Evolutionary conservation across 805 yeast genomes (phyloP).

Genomic region (Kluyveromyces nonfermentans): DNA sequence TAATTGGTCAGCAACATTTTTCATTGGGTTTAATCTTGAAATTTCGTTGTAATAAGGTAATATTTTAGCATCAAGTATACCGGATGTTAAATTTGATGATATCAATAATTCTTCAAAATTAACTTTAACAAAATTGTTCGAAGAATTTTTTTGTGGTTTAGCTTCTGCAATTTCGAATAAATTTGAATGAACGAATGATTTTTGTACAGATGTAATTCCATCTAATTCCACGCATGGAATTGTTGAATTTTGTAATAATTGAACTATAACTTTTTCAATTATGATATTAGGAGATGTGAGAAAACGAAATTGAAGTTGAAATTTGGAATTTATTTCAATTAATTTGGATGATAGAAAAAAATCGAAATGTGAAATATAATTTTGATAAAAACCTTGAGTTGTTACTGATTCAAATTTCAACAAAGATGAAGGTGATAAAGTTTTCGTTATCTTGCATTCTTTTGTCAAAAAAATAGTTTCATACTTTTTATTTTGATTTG

Average conservation of each 20-base stretch:
- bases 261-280: not conserved
- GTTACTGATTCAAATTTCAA: slow-evolving; percentile 1
- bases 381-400: slow-evolving; percentile 1
- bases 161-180: not conserved
- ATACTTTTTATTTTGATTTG: not conserved
- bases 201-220: not conserved
- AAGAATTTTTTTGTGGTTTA: not conserved
- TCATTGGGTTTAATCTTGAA: not conserved
- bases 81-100: not conserved
- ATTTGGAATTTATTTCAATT: slow-evolving; percentile 5
- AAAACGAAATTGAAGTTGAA: slow-evolving; percentile 5
- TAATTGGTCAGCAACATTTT: not conserved
- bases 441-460: slow-evolving; percentile 1
- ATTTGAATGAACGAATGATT: slow-evolving; percentile 2
- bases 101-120: slow-evolving; percentile 1
- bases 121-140: not conserved
- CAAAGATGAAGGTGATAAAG: slow-evolving; percentile 2
- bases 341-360: slow-evolving; percentile 5
- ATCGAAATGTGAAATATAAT: slow-evolving; percentile 4
- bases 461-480: slow-evolving; percentile 7
- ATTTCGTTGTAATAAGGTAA: slow-evolving; percentile 4
- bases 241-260: slow-evolving; percentile 3
- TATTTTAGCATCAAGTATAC: not conserved
- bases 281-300: not conserved
- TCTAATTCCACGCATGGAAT: slow-evolving; percentile 5